Evolutionary conservation across 805 yeast genomes (phyloP), one percentile per base, ranked within the genome.

Genomic region (Spencermartinsiella europaea): DNA sequence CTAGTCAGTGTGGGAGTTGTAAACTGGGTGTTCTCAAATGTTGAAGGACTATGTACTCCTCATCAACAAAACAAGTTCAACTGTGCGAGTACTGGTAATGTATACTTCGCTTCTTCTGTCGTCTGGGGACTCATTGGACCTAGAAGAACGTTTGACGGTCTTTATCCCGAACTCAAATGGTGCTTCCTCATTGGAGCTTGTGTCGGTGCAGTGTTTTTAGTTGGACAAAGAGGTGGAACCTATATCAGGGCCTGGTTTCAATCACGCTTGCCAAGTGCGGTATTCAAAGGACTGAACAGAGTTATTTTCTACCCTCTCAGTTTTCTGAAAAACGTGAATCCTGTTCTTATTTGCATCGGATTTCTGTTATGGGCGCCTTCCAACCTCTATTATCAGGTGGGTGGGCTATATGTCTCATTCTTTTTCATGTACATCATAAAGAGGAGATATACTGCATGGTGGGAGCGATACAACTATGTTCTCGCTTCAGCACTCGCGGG

Each of bases 391-490:
- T 57, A 59, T 44, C 69, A 67, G 51, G 66, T 63, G 34, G 67
- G 74, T 4, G 76, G 76, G 5, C 59, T 72, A 34, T 58, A 55
- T 34, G 42, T 73, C 43, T 69, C 75, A n/a, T 66, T 62, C 49
- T 45, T 65, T 28, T 76, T 76, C 67, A 74, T 72, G 71, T 70
- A 67, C 52, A 60, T 63, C 48, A 60, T 75, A 48, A 70, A 71
- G 45, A 61, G 64, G 42, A 60, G 68, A 45, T 75, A 72, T 52
- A 57, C 69, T 5, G 56, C 64, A 20, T 75, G 79, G 80, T 75
- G 79, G 79, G 73, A 72, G 45, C 73, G 72, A 59, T 75, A 74
- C 59, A 74, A 74, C 54, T 75, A 75, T 52, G 67, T 75, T 14
- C 59, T 75, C 40, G 70, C 73, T 28, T 69, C 76, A 48, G 77